These are phyloP conservation scores for Fusarium tricinctum DNA, from an alignment of 2,329 filamentous ascomycete species.

Conservation along the genomic window DNA sequence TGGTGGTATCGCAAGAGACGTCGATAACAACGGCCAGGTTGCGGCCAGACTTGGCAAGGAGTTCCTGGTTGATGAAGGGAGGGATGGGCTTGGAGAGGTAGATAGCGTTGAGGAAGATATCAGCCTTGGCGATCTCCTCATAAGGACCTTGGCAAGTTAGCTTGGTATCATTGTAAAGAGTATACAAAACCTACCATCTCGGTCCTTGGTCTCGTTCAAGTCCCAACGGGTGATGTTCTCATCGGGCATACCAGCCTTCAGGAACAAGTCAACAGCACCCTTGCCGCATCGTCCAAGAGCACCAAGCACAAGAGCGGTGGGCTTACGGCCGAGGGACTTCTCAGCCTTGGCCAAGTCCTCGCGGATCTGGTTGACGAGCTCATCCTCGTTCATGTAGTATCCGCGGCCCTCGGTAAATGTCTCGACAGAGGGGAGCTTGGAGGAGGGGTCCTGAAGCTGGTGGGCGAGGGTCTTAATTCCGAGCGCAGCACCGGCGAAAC, in stretches of 20 bases:
- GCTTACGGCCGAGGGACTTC: constrained; percentile 76
- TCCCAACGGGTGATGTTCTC: constrained; percentile 72
- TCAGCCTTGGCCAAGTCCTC: constrained; percentile 74
- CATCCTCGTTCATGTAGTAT: constrained; percentile 77
- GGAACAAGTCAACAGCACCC: constrained; percentile 85
- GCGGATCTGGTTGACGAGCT: constrained; percentile 62
- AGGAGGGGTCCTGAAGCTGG: constrained; percentile 79
- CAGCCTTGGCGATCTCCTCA: constrained; percentile 79
- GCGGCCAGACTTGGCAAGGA: constrained; percentile 73
- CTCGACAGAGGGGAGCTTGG: constrained; percentile 70
- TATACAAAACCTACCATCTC: constrained; percentile 63
- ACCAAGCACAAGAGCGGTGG: constrained; percentile 86
- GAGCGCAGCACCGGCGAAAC: constrained; percentile 80
- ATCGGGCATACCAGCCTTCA: constrained; percentile 72
- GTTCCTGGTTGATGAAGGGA: constrained; percentile 81
- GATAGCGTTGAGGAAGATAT: constrained; percentile 83
- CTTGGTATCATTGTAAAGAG: background rate
- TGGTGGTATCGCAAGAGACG: constrained; percentile 81
- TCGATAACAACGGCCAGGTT: constrained; percentile 86
- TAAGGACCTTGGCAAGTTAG: constrained; percentile 66
- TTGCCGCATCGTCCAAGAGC: constrained; percentile 86
- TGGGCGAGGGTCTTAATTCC: constrained; percentile 86
- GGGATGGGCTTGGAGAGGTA: constrained; percentile 82
- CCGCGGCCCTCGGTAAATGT: constrained; percentile 62
- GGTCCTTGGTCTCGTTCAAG: constrained; percentile 78